Conservation (phyloP, 805 yeast species). For the Metschnikowia noctiluminum region DNA sequence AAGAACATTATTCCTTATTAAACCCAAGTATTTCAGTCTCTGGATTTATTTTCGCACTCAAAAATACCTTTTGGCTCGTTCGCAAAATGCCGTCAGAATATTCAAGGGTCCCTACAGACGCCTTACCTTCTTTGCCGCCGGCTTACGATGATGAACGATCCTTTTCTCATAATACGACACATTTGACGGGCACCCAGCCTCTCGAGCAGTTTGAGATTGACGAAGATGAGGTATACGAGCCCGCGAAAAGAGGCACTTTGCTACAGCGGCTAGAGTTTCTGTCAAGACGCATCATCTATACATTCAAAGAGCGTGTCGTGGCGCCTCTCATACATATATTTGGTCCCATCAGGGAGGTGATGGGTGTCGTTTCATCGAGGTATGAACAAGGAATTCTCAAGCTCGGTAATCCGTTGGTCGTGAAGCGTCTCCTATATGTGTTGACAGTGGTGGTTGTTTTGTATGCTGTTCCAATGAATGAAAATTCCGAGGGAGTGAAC, state of each 20-base stretch:
- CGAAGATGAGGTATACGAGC: conserved; percentile 24
- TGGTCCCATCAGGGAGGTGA: conserved; percentile 52
- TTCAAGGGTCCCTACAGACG: conserved; percentile 1
- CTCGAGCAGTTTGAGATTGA: conserved; percentile 38
- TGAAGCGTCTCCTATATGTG: conserved; percentile 74
- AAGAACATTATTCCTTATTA: neutral
- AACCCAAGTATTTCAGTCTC: no score
- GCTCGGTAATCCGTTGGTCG: conserved; percentile 83
- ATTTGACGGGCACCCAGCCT: conserved; percentile 3
- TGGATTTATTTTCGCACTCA: neutral
- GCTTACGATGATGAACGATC: conserved; percentile 6
- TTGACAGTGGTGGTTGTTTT: conserved; percentile 56
- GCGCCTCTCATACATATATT: conserved; percentile 43
- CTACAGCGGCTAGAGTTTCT: conserved; percentile 38
- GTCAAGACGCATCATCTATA: conserved; percentile 32
- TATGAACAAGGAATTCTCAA: conserved; percentile 58
- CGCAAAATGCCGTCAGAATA: neutral
- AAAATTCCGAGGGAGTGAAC: conserved; percentile 39
- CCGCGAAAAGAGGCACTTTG: conserved; percentile 20
- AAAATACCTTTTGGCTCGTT: neutral
- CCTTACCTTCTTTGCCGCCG: conserved; percentile 11
- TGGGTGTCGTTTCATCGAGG: conserved; percentile 37
- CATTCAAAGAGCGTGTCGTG: conserved; percentile 35
- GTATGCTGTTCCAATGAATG: conserved; percentile 56
- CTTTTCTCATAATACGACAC: neutral